phyloP scores from a whole-genome alignment of 1,284 basidiomycete genomes.

The Papiliotrema laurentii region DNA sequence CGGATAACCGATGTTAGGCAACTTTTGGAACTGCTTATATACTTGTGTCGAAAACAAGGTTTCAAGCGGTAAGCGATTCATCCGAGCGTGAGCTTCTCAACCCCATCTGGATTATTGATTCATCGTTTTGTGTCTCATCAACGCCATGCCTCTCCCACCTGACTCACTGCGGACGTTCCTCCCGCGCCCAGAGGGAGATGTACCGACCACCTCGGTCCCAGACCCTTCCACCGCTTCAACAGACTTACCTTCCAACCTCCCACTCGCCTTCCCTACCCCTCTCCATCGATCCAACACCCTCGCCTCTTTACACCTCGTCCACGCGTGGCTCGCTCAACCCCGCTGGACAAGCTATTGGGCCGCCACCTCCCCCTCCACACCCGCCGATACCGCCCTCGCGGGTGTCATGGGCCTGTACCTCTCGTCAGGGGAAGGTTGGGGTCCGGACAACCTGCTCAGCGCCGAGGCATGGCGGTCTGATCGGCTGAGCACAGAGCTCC shows the following conservation, averaged over 20 bases:
- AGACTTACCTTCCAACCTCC: constrained; percentile 26
- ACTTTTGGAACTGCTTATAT: no score
- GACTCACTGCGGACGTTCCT: no score
- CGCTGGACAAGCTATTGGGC: constrained; percentile 19
- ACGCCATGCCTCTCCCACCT: no score
- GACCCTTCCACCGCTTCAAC: no score
- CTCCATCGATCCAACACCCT: constrained; percentile 32
- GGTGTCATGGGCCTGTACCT: constrained; percentile 33
- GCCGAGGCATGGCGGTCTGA: constrained; percentile 20
- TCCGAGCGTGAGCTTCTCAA: no score
- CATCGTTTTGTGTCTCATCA: no score
- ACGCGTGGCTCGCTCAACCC: constrained; percentile 15
- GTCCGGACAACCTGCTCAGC: constrained; percentile 17
- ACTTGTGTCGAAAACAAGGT: no score
- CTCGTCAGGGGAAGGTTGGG: constrained; percentile 25
- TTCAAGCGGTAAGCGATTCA: no score
- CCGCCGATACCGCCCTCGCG: constrained; percentile 23
- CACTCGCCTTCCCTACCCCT: constrained; percentile 30
- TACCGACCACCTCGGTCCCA: no score
- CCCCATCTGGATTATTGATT: no score
- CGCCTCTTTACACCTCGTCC: constrained; percentile 22
- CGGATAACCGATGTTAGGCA: no score
- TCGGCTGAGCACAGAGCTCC: constrained; percentile 14
- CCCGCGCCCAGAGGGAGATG: no score
- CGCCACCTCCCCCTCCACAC: constrained; percentile 6